A percentile compares a stretch with the other conserved stretches of the same genome.
phyloP scores from a whole-genome alignment of 192 early-diverging fungal species.

The Backusella morwellensis region DNA sequence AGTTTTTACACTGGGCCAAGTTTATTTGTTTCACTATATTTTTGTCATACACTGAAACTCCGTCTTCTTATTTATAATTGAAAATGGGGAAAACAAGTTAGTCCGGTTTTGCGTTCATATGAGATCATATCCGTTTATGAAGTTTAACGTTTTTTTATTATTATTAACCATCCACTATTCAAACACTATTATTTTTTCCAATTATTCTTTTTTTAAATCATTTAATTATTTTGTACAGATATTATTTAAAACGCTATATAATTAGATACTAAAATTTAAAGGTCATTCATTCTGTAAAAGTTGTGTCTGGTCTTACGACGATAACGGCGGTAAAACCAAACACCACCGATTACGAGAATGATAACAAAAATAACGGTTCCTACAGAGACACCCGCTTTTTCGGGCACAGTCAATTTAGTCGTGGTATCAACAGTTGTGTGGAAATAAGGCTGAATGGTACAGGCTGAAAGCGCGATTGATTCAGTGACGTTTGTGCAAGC shows the following conservation, averaged over 20 bases:
- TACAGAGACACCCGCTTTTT: slow-evolving; percentile 8
- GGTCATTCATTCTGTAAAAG: slow-evolving; percentile 17
- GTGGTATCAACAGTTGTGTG: neutral
- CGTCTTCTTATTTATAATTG: neutral
- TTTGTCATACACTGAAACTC: neutral
- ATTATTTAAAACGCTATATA: neutral
- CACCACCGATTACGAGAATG: neutral
- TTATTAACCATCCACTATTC: too few relatives aligned
- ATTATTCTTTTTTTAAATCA: neutral
- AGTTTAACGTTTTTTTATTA: neutral
- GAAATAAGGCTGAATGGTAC: neutral
- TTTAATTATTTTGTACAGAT: neutral
- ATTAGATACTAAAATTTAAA: neutral
- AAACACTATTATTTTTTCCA: neutral
- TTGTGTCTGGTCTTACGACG: slow-evolving; percentile 12
- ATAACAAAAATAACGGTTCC: neutral
- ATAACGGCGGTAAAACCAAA: slow-evolving; percentile 5
- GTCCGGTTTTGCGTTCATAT: neutral
- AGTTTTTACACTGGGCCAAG: neutral
- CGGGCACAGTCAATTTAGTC: neutral
- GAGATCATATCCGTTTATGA: neutral
- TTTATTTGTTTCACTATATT: neutral
- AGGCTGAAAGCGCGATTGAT: neutral
- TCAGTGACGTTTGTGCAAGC: neutral
- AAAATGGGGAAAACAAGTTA: too few relatives aligned